These are phyloP conservation scores for Desmodesmus armatus DNA, from an alignment of 139 green algal species.

Conservation along the genomic window DNA sequence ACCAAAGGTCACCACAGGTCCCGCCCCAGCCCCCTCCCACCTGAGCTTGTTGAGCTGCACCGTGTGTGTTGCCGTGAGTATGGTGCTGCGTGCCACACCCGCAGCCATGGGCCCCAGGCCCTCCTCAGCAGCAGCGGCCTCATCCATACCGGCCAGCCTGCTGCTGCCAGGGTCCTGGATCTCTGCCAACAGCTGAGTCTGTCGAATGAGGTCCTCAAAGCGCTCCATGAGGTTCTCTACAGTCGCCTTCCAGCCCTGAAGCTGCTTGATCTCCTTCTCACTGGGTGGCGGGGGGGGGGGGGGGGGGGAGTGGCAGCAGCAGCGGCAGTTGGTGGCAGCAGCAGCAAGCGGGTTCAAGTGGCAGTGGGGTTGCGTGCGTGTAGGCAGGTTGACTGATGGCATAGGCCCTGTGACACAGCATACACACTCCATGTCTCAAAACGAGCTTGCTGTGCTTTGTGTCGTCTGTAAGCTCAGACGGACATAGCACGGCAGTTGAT, in stretches of 20 bases:
- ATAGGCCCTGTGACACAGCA: too few species aligned
- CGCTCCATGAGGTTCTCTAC: conserved; percentile 72
- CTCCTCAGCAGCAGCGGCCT: conserved; percentile 35
- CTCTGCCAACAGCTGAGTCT: conserved; percentile 5
- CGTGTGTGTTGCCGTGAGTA: conserved; percentile 13
- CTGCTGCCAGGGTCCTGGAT: conserved; percentile 18
- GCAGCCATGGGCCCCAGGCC: conserved; percentile 35
- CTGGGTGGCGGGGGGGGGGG: too few species aligned
- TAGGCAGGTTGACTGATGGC: too few species aligned
- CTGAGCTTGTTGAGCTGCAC: conserved; percentile 47
- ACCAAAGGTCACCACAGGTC: background rate
- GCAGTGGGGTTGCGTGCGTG: too few species aligned
- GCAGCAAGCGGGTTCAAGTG: too few species aligned
- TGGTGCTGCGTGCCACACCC: background rate
- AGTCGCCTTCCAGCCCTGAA: conserved; percentile 79
- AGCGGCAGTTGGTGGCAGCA: background rate
- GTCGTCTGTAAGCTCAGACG: too few species aligned
- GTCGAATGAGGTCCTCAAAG: conserved; percentile 58
- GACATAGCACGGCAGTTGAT: too few species aligned
- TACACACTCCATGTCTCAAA: background rate
- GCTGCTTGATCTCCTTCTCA: conserved; percentile 88
- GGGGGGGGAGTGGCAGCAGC: too few species aligned
- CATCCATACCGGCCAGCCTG: conserved; percentile 9
- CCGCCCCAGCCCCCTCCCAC: background rate
- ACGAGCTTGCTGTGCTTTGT: too few species aligned